Conservation (phyloP, 768 basidiomycete species). For the Lactarius hengduanensis region DNA sequence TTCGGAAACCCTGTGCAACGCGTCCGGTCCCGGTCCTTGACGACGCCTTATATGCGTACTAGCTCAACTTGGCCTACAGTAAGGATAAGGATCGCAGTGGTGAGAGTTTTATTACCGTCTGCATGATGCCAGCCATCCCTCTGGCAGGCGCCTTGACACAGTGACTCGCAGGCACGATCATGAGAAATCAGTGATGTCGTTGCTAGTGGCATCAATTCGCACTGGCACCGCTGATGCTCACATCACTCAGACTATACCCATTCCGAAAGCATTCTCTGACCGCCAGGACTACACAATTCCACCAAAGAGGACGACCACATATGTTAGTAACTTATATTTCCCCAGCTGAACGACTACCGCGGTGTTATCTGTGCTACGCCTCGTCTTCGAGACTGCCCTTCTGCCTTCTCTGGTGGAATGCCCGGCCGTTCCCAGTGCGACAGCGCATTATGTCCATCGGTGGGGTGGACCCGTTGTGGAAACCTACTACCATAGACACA, state of each 20-base stretch:
- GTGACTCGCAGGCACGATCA: neutral
- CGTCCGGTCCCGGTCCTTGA: neutral
- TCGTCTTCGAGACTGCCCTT: neutral
- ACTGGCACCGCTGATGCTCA: neutral
- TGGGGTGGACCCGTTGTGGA: neutral
- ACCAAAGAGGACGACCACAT: neutral
- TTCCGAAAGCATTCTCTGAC: neutral
- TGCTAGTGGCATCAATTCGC: neutral
- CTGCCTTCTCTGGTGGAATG: neutral
- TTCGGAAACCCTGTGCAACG: neutral
- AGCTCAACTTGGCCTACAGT: neutral
- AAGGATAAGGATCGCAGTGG: neutral
- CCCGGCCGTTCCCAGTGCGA: neutral
- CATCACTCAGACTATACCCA: neutral
- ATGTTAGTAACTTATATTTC: neutral
- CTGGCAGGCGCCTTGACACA: neutral
- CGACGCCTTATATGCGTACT: neutral
- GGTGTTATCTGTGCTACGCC: neutral
- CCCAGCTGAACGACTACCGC: neutral
- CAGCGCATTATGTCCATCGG: neutral
- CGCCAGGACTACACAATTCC: neutral
- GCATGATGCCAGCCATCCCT: neutral
- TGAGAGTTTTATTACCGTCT: neutral
- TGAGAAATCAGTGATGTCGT: neutral
- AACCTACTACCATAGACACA: neutral